These are phyloP conservation scores for Fusarium irregulare DNA, from an alignment of 2,329 filamentous ascomycete genomes.

Conservation along the genomic window DNA sequence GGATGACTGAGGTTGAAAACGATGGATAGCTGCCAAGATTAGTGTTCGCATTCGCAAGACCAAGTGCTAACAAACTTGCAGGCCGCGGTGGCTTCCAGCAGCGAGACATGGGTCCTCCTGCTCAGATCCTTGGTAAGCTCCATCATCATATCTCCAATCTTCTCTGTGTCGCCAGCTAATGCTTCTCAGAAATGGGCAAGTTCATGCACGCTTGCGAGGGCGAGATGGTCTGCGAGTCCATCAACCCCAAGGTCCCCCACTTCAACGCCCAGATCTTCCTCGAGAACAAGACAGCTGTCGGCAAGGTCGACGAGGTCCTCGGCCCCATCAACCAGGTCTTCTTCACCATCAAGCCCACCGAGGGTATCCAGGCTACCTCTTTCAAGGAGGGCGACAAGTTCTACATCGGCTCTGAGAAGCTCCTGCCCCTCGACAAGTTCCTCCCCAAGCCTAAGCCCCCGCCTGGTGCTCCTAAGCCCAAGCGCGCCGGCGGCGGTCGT, in stretches of 20 bases:
- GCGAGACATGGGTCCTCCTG: constrained; percentile 55
- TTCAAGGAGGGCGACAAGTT: constrained; percentile 99
- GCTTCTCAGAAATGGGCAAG: constrained; percentile 82
- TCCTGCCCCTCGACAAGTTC: constrained; percentile 95
- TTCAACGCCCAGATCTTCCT: constrained; percentile 99
- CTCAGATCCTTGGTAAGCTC: constrained; percentile 52
- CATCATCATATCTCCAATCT: background rate
- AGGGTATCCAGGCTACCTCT: constrained; percentile 92
- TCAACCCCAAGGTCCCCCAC: constrained; percentile 95
- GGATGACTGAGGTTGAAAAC: background rate
- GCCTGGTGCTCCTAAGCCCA: constrained; percentile 70
- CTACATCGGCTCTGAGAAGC: constrained; percentile 94
- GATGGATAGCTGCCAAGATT: background rate
- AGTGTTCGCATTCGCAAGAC: background rate
- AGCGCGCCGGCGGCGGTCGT: constrained; percentile 68
- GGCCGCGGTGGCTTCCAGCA: constrained; percentile 55
- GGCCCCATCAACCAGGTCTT: constrained; percentile 97
- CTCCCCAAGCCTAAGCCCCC: constrained; percentile 89
- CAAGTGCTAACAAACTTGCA: constrained; percentile 36
- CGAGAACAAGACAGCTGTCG: constrained; percentile 96
- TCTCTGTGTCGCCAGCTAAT: constrained; percentile 10
- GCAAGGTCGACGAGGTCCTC: constrained; percentile 98
- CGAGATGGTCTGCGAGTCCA: constrained; percentile 96
- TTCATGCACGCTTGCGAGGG: constrained; percentile 96
- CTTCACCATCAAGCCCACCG: constrained; percentile 97